phyloP scores from a whole-genome alignment of 768 basidiomycete genomes.

The Hericium rajendrae region DNA sequence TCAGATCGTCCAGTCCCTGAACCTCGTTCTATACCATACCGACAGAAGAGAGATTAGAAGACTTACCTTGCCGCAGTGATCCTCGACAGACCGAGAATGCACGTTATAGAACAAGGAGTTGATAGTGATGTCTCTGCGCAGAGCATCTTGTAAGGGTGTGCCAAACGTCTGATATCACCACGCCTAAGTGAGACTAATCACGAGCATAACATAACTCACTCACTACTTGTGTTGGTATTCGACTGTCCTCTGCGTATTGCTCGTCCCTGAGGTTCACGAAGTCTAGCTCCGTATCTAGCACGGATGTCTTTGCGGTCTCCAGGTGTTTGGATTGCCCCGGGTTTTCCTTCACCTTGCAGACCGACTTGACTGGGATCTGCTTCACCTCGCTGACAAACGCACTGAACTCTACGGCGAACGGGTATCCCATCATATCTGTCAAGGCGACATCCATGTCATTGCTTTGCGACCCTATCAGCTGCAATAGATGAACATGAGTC shows the following conservation, averaged over 20 bases:
- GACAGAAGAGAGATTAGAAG: not conserved
- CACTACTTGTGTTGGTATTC: conserved; percentile 89
- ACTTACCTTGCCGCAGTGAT: conserved; percentile 67
- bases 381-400: conserved; percentile 46
- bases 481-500: not conserved
- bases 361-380: conserved; percentile 42
- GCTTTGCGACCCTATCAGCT: conserved; percentile 76
- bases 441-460: conserved; percentile 94
- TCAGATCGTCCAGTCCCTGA: conserved; percentile 81
- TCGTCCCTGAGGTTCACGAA: conserved; percentile 92
- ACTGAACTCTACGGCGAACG: conserved; percentile 77
- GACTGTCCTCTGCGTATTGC: conserved; percentile 76
- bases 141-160: conserved; percentile 84
- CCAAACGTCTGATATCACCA: conserved; percentile 61
- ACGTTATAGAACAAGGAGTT: conserved; percentile 96
- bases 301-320: conserved; percentile 81
- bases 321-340: conserved; percentile 98
- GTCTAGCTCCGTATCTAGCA: conserved; percentile 80
- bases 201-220: conserved; percentile 27
- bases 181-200: not conserved
- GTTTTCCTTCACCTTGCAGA: conserved; percentile 84
- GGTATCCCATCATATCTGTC: conserved; percentile 77
- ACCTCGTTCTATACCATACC: not conserved
- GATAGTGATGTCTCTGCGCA: conserved; percentile 88
- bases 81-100: conserved; percentile 77